Conservation (phyloP, 2,329 filamentous ascomycete species). For the Penicillium sp. region DNA sequence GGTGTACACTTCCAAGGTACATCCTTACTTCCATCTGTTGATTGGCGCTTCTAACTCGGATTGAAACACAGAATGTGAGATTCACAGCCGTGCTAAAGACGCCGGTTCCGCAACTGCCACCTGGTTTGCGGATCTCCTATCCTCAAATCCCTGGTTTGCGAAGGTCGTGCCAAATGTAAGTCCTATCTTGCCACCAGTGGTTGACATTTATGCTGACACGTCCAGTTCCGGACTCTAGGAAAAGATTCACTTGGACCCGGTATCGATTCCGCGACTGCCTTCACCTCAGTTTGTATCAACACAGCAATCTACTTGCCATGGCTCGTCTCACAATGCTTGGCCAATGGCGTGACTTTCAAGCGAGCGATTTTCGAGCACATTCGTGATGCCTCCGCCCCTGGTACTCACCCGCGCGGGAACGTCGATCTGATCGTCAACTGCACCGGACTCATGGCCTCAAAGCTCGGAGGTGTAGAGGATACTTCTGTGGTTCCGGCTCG, state of each 20-base stretch:
- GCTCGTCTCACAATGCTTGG: conserved; percentile 74
- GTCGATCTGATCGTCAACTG: conserved; percentile 78
- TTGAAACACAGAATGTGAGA: conserved; percentile 32
- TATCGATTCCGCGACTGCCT: conserved; percentile 70
- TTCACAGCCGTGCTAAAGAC: conserved; percentile 66
- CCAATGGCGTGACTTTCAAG: conserved; percentile 66
- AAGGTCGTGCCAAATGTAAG: conserved; percentile 66
- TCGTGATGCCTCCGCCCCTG: conserved; percentile 61
- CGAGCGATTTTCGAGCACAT: conserved; percentile 67
- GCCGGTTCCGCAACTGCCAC: conserved; percentile 51
- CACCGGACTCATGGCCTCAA: conserved; percentile 71
- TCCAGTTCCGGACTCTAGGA: conserved; percentile 60
- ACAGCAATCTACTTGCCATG: conserved; percentile 81
- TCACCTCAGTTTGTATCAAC: conserved; percentile 87
- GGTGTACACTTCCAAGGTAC: conserved; percentile 17
- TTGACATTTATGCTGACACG: background rate
- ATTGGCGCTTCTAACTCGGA: no score
- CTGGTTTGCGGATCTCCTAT: conserved; percentile 67
- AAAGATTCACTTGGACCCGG: conserved; percentile 59
- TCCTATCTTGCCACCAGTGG: background rate
- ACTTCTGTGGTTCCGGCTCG: conserved; percentile 69
- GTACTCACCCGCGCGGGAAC: conserved; percentile 50
- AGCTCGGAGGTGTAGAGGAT: conserved; percentile 80
- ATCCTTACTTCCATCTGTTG: no score
- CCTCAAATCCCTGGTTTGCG: conserved; percentile 69